Conservation (phyloP, 2,329 filamentous ascomycete species). For the Diplocarpon rosae region DNA sequence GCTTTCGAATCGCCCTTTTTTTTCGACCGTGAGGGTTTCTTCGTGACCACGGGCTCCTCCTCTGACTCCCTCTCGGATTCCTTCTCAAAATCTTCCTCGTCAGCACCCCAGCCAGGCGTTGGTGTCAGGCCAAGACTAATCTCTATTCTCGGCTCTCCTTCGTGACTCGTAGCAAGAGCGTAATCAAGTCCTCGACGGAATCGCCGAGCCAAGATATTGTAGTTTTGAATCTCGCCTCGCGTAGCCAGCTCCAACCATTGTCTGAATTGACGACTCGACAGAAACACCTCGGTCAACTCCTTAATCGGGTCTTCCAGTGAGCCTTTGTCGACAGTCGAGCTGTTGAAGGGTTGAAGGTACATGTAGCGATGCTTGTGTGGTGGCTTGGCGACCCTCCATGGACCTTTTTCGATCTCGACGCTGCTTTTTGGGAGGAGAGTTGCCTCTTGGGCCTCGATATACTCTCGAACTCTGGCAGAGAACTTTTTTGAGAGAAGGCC, state of each 20-base stretch:
- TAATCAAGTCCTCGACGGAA: slow-evolving; percentile 87
- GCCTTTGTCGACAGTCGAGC: slow-evolving; percentile 3
- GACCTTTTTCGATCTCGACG: slow-evolving; percentile 43
- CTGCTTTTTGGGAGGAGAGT: slow-evolving; percentile 35
- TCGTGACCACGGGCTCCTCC: slow-evolving; percentile 27
- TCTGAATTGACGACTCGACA: slow-evolving; percentile 77
- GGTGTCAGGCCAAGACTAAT: slow-evolving; percentile 82
- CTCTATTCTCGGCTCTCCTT: slow-evolving; percentile 68
- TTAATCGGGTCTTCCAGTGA: slow-evolving; percentile 46
- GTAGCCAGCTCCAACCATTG: slow-evolving; percentile 85
- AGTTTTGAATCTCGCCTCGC: slow-evolving; percentile 58
- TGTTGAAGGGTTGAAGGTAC: slow-evolving; percentile 53
- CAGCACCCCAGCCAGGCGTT: slow-evolving; percentile 71
- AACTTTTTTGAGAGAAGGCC: slow-evolving; percentile 73
- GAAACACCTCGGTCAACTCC: slow-evolving; percentile 68
- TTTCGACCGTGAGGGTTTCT: slow-evolving; percentile 21
- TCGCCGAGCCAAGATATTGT: slow-evolving; percentile 70
- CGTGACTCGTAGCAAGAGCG: slow-evolving; percentile 80
- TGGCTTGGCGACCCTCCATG: slow-evolving; percentile 70
- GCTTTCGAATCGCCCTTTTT: slow-evolving; percentile 20
- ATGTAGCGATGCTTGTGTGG: slow-evolving; percentile 94
- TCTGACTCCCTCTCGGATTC: slow-evolving; percentile 25
- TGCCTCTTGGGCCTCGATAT: slow-evolving; percentile 56
- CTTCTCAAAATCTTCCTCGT: slow-evolving; percentile 38
- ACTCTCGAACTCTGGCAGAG: slow-evolving; percentile 55